Evolutionary conservation across 2,329 filamentous ascomycete genomes (phyloP).

Genomic region (Helminthosporium solani): DNA sequence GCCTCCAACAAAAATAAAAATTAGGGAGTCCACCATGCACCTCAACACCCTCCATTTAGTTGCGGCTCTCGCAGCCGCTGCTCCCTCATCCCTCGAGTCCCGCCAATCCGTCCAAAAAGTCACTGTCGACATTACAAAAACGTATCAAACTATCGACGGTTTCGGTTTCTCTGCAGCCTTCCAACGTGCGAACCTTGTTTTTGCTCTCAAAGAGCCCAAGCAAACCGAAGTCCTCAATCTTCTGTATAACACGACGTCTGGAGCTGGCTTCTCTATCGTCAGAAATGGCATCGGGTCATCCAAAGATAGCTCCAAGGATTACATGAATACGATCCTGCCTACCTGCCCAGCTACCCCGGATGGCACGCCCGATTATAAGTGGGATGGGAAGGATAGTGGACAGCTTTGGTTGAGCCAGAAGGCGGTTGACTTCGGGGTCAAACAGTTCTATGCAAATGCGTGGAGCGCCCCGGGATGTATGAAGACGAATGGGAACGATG

Average conservation of each 20-base stretch:
- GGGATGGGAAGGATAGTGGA: conserved; percentile 38
- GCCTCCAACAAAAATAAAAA: no score
- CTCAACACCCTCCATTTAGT: conserved; percentile 16
- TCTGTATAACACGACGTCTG: conserved; percentile 49
- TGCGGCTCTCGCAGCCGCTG: conserved; percentile 13
- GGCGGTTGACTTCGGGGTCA: conserved; percentile 49
- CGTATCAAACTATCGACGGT: conserved; percentile 50
- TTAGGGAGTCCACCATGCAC: background rate
- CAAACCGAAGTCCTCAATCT: conserved; percentile 47
- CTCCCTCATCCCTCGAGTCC: conserved; percentile 15
- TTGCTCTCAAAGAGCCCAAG: conserved; percentile 44
- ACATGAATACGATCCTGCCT: conserved; percentile 33
- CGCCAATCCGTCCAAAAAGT: conserved; percentile 32
- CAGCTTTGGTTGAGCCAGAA: conserved; percentile 57
- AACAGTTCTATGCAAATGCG: conserved; percentile 51
- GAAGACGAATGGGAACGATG: conserved; percentile 52
- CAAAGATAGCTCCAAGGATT: conserved; percentile 44
- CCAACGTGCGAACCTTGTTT: conserved; percentile 49
- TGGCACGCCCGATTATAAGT: conserved; percentile 25
- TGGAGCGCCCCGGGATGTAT: conserved; percentile 56
- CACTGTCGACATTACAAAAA: conserved; percentile 45
- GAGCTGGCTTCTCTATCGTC: conserved; percentile 49
- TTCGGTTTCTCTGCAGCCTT: conserved; percentile 51
- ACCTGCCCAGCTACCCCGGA: conserved; percentile 19
- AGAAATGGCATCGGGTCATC: conserved; percentile 51